Percentiles rank a stretch among this genome's conserved stretches.
Evolutionary conservation across 2,329 filamentous ascomycete species (phyloP).

Genomic region (Aspergillus luchuensis): DNA sequence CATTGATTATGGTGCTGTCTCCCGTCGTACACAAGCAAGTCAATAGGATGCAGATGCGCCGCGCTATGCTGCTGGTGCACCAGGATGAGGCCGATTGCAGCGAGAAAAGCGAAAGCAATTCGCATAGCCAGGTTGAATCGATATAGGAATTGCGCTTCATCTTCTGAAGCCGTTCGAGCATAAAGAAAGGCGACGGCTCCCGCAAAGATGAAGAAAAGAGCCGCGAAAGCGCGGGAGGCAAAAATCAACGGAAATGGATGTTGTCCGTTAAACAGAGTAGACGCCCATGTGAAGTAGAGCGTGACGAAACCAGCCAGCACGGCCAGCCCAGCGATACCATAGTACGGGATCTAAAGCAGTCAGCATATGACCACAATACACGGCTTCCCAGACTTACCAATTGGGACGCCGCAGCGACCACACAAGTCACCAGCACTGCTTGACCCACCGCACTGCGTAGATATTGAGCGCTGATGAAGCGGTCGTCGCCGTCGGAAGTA

Average conservation of each 20-base stretch:
- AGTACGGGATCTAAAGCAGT: constrained; percentile 42
- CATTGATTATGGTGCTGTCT: constrained; percentile 53
- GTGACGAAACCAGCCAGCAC: constrained; percentile 41
- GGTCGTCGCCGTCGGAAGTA: constrained; percentile 39
- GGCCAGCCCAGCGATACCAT: constrained; percentile 43
- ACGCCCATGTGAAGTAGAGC: constrained; percentile 35
- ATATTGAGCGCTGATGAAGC: constrained; percentile 41
- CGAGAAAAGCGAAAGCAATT: constrained; percentile 42
- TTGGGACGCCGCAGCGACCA: constrained; percentile 41
- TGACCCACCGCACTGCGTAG: constrained; percentile 43
- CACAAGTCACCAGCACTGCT: constrained; percentile 35
- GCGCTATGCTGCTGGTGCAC: constrained; percentile 44
- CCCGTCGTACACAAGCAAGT: constrained; percentile 55
- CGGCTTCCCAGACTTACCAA: constrained; percentile 36
- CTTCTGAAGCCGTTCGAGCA: constrained; percentile 28
- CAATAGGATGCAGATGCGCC: constrained; percentile 56
- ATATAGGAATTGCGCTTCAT: constrained; percentile 32
- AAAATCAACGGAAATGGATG: constrained; percentile 36
- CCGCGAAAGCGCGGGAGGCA: constrained; percentile 27
- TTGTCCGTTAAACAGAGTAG: constrained; percentile 36
- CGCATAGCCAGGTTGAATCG: constrained; percentile 37
- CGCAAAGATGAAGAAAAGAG: constrained; percentile 35
- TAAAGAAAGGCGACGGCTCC: constrained; percentile 34
- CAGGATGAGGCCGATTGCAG: constrained; percentile 46
- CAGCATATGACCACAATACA: constrained; percentile 1